phyloP scores from a whole-genome alignment of 1,139 yeast species.

The Candida glucosophila region DNA sequence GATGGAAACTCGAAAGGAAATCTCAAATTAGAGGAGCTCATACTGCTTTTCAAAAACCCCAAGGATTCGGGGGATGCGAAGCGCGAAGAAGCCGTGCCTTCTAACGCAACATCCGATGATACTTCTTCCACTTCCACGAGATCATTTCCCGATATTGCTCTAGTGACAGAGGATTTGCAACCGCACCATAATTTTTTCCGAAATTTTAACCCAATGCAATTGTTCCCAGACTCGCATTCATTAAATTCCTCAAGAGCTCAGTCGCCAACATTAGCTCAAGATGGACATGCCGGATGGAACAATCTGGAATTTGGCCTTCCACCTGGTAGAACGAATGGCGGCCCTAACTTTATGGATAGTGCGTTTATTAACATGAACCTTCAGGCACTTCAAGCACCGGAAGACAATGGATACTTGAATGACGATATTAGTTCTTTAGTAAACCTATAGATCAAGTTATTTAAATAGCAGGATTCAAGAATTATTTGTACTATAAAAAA shows the following conservation, averaged over 20 bases:
- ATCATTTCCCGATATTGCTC: constrained; percentile 38
- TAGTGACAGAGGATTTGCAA: constrained; percentile 39
- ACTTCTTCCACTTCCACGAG: constrained; percentile 33
- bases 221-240: constrained; percentile 30
- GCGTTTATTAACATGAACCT: constrained; percentile 38
- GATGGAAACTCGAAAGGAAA: too few relatives aligned
- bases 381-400: constrained; percentile 31
- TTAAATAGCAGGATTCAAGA: neutral
- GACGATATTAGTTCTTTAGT: constrained; percentile 29
- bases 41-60: constrained; percentile 20
- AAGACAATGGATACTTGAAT: constrained; percentile 21
- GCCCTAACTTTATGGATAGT: constrained; percentile 37
- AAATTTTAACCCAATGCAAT: constrained; percentile 42
- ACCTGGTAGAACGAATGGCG: constrained; percentile 1
- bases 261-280: constrained; percentile 24
- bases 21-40: constrained; percentile 24
- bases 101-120: constrained; percentile 10
- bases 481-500: too few relatives aligned
- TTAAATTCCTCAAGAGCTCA: constrained; percentile 32
- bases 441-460: constrained; percentile 12
- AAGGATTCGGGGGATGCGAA: constrained; percentile 5
- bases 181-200: constrained; percentile 34
- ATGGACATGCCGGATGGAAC: too few relatives aligned
- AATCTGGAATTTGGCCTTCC: constrained; percentile 1
- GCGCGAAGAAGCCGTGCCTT: constrained; percentile 1